Conservation (phyloP, 73 alveolate genomes). For the Stentor coeruleus region DNA sequence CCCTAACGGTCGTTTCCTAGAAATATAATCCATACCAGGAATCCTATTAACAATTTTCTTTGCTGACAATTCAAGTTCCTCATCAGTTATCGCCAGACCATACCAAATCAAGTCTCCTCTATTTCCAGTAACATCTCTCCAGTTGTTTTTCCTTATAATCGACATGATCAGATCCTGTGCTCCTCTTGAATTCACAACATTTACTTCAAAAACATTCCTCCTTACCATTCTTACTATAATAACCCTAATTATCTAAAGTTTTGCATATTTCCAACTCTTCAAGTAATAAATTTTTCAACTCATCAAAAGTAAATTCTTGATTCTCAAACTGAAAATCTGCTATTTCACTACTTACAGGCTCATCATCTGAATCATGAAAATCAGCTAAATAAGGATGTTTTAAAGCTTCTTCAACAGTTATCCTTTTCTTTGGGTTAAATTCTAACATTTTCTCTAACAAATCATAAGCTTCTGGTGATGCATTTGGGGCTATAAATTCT, state of each 20-base stretch:
- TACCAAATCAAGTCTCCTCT: conserved; percentile 42
- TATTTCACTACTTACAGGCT: conserved; percentile 38
- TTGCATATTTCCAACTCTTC: conserved; percentile 13
- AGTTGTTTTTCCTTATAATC: conserved; percentile 30
- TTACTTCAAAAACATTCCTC: not conserved
- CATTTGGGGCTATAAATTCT: conserved; percentile 23
- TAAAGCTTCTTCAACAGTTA: conserved; percentile 46
- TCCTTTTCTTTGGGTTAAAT: conserved; percentile 44
- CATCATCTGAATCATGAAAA: conserved; percentile 66
- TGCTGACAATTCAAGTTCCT: conserved; percentile 17
- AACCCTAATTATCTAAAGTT: not conserved
- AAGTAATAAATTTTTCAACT: conserved; percentile 34
- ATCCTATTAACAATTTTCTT: conserved; percentile 41
- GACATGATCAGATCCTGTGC: not conserved
- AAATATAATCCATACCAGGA: conserved; percentile 70
- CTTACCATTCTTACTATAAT: not conserved
- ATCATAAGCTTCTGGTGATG: conserved; percentile 56
- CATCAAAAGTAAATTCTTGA: conserved; percentile 36
- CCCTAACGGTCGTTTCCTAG: conserved; percentile 65
- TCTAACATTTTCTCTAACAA: conserved; percentile 37
- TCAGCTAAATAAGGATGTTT: conserved; percentile 50
- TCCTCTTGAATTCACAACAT: not conserved
- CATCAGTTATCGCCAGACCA: conserved; percentile 40
- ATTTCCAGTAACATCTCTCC: conserved; percentile 42
- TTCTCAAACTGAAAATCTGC: conserved; percentile 52